Percentiles rank a stretch among this genome's conserved stretches.
Conservation (phyloP, 208 protist genomes). For the Wallacemonas sp. region DNA sequence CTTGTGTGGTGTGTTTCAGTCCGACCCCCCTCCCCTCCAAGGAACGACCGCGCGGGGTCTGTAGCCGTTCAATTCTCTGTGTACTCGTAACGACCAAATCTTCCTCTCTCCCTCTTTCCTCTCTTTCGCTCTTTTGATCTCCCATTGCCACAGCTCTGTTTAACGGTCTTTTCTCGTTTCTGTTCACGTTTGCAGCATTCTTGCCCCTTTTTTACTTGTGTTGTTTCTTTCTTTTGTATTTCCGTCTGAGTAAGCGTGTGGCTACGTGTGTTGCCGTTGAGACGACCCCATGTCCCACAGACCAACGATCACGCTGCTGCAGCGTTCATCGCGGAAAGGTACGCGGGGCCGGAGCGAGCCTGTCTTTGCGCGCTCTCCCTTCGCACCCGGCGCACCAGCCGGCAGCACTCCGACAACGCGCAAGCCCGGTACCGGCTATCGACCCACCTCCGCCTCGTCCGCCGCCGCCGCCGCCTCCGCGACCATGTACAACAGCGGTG, state of each 20-base stretch:
- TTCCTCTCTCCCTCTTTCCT: neutral
- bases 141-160: neutral
- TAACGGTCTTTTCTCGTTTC: conserved; percentile 9
- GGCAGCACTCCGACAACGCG: conserved; percentile 22
- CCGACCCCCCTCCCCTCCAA: too few species aligned
- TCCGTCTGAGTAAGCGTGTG: neutral
- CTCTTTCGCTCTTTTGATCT: conserved; percentile 1
- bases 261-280: neutral
- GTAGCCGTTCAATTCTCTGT: too few species aligned
- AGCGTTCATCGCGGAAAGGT: conserved; percentile 63
- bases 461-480: neutral
- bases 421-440: neutral
- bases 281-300: neutral
- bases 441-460: neutral
- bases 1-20: too few species aligned
- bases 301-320: conserved; percentile 19
- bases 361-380: neutral
- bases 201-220: neutral
- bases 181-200: conserved; percentile 11
- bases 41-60: too few species aligned
- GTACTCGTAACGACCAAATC: too few species aligned
- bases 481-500: conserved; percentile 15
- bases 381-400: conserved; percentile 11
- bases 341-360: conserved; percentile 47
- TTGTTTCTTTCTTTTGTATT: conserved; percentile 1